Conservation (phyloP, 768 basidiomycete species). For the Phaeotremella fagi region DNA sequence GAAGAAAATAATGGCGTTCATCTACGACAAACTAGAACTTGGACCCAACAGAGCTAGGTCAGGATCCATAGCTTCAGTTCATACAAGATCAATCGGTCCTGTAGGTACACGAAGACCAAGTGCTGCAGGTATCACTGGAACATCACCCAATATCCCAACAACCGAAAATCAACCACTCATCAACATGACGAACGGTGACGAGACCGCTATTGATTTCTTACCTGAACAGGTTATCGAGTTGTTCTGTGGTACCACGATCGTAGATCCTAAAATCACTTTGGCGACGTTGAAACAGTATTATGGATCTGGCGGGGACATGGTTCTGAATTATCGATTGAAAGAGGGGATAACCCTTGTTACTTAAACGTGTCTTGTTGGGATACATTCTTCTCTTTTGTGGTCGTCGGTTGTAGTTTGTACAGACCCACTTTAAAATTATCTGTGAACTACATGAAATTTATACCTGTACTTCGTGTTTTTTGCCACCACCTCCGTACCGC, state of each 20-base stretch:
- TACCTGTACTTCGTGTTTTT: too few relatives aligned
- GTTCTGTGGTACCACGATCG: conserved; percentile 74
- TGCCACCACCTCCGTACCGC: too few relatives aligned
- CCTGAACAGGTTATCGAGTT: conserved; percentile 78
- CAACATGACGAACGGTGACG: not conserved
- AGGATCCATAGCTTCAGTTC: conserved; percentile 12
- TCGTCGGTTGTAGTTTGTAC: too few relatives aligned
- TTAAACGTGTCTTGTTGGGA: too few relatives aligned
- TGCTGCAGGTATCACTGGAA: conserved; percentile 11
- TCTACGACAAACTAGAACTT: conserved; percentile 62
- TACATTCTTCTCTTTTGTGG: too few relatives aligned
- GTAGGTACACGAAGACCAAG: conserved; percentile 1
- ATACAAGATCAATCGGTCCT: conserved; percentile 3
- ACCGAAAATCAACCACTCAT: not conserved
- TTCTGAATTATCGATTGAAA: conserved; percentile 45
- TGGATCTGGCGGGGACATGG: conserved; percentile 43
- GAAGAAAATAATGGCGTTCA: conserved; percentile 75
- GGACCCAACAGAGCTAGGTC: conserved; percentile 9
- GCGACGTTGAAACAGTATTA: conserved; percentile 77
- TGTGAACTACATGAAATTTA: too few relatives aligned
- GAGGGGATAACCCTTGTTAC: too few relatives aligned
- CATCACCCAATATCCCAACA: not conserved
- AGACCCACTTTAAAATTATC: too few relatives aligned
- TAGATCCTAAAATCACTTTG: conserved; percentile 82
- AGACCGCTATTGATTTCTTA: not conserved